Percentiles rank a stretch among this genome's conserved stretches.
These are phyloP conservation scores for Trypanosoma melophagium DNA, from an alignment of 208 protist species.

Conservation along the genomic window DNA sequence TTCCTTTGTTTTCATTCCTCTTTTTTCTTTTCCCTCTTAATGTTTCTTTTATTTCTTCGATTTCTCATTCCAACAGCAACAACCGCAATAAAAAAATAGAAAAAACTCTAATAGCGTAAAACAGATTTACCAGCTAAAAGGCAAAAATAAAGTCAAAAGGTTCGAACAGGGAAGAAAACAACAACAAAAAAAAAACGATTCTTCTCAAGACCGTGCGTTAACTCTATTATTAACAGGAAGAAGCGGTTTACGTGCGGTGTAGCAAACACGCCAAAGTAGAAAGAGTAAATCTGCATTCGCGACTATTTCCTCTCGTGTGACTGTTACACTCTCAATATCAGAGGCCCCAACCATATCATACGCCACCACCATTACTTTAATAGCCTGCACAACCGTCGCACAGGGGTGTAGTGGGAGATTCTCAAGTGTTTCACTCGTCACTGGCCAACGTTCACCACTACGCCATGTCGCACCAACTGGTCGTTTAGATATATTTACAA, in stretches of 20 bases:
- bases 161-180: background rate
- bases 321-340: conserved; percentile 41
- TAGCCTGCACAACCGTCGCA: conserved; percentile 57
- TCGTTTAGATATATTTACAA: conserved; percentile 38
- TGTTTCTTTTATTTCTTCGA: background rate
- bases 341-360: conserved; percentile 73
- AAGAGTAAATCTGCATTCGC: conserved; percentile 86
- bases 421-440: conserved; percentile 66
- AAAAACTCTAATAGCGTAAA: no score
- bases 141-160: no score
- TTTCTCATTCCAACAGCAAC: background rate
- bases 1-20: background rate
- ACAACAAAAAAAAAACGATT: background rate
- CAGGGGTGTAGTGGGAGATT: conserved; percentile 77
- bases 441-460: conserved; percentile 61
- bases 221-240: conserved; percentile 70
- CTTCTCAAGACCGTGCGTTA: background rate
- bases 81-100: background rate
- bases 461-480: conserved; percentile 18
- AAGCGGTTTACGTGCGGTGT: conserved; percentile 63
- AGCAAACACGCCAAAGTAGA: conserved; percentile 67
- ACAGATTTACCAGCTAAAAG: no score
- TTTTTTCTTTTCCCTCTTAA: background rate
- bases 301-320: conserved; percentile 74
- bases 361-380: conserved; percentile 82